Percentiles rank a stretch among this genome's conserved stretches.
These are phyloP conservation scores for Dioscorea alata DNA, from an alignment of 106 monocot genomes.

Conservation along the genomic window DNA sequence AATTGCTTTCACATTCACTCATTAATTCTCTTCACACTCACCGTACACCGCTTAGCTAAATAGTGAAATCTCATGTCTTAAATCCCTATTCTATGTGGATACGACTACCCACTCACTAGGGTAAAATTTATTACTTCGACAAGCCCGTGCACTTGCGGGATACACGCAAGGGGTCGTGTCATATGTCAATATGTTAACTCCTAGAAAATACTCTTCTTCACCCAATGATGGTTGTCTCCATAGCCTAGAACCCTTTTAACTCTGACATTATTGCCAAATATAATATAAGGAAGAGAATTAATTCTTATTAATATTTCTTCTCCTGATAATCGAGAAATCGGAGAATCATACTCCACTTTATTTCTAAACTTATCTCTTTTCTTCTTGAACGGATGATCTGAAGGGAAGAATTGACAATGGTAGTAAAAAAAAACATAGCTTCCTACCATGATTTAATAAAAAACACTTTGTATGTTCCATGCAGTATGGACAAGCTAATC, in stretches of 20 bases:
- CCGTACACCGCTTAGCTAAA: no score
- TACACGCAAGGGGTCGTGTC: no score
- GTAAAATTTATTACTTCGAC: no score
- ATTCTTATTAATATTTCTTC: not conserved
- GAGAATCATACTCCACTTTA: not conserved
- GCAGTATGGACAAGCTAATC: slow-evolving; percentile 5
- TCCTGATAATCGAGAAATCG: not conserved
- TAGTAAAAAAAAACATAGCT: not conserved
- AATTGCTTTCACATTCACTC: no score
- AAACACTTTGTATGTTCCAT: not conserved
- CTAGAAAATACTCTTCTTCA: slow-evolving; percentile 19
- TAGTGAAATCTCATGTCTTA: no score
- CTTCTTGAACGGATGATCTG: not conserved
- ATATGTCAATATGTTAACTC: slow-evolving; percentile 1
- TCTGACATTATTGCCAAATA: not conserved
- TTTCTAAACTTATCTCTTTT: not conserved
- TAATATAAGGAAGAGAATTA: not conserved
- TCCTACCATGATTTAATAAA: no score
- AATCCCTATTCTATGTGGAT: no score
- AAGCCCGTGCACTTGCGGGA: no score
- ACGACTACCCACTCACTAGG: no score
- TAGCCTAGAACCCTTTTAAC: not conserved
- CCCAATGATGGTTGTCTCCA: not conserved
- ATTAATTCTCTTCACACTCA: no score
- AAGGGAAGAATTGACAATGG: slow-evolving; percentile 7